Evolutionary conservation across 1,139 yeast species (phyloP), one percentile per base, ranked within the genome.

Genomic region (Blastobotrys persicus): DNA sequence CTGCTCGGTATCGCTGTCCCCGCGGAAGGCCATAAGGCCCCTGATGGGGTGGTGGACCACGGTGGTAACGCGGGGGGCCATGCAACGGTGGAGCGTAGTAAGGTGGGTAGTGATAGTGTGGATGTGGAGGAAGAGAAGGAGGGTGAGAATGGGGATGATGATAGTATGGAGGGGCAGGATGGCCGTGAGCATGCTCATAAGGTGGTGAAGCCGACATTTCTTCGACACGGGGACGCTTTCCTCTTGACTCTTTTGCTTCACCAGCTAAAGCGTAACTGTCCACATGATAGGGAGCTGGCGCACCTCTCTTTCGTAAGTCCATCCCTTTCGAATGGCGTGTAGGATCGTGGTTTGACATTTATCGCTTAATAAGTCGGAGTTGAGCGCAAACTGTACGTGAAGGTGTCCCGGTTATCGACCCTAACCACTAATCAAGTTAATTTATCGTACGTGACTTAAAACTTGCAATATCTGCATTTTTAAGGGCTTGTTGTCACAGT

Each of bases 231-330:
- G 41, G 28, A 6, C 41, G 17, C 19, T 34, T 37, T 4, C 19
- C 19, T 16, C 12, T 17, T 14, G 26, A 11, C 12, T 37, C 19
- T 4, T 16, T 26, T 17, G 28, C 41, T 11, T 37, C 19, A 19
- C n/a, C 28, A n/a, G 28, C 28, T 18, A 14, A 16, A 16, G 28
- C 16, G 13, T 20, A 28, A n/a, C 39, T 31, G 19, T 42, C 49
- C 18, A 42, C 42, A 13, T 42, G 42, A 38, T 26, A 42, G 13
- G 40, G 40, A 11, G 43, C 37, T 1, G 43, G 41, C 11, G 41
- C 42, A 18, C 14, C 19, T 12, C 41, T 12, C n/a, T 19, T 37
- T 28, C 41, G 28, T 9, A 23, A 6, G 9, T 9, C 28, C 28
- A 23, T 23, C 28, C 28, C 28, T 9, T 9, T 23, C 5, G 28